A percentile compares a stretch with the other conserved stretches of the same genome.
Evolutionary conservation across 371 early-diverging fungal genomes (phyloP).

Genomic region (Zopfochytrium polystomum): DNA sequence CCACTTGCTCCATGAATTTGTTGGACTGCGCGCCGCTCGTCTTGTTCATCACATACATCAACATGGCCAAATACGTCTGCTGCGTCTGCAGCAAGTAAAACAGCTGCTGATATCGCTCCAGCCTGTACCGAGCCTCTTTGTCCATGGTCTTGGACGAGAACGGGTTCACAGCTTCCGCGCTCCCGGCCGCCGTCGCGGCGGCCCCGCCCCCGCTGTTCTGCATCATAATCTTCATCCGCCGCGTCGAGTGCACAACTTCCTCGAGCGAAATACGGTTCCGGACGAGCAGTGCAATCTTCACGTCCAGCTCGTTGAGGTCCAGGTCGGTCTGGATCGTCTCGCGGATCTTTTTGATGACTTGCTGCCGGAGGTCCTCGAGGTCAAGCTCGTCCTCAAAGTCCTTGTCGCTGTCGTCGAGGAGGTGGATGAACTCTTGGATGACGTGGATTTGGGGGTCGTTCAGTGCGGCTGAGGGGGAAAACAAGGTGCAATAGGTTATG

Average conservation of each 20-base stretch:
- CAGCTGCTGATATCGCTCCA: constrained; percentile 84
- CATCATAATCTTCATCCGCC: constrained; percentile 32
- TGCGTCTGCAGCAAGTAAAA: constrained; percentile 96
- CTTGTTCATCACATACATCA: constrained; percentile 79
- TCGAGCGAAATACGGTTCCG: constrained; percentile 94
- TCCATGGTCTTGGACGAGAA: constrained; percentile 64
- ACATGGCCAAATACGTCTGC: constrained; percentile 81
- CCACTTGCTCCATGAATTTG: constrained; percentile 82
- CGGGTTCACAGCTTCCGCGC: constrained; percentile 43
- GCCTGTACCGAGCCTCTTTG: constrained; percentile 71
- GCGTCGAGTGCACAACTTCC: constrained; percentile 73
- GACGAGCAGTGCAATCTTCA: constrained; percentile 94
- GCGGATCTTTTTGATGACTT: constrained; percentile 80
- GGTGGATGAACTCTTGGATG: constrained; percentile 81
- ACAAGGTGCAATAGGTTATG: not conserved
- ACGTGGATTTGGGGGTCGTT: constrained; percentile 74
- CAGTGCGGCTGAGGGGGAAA: constrained; percentile 53
- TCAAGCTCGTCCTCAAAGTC: constrained; percentile 91
- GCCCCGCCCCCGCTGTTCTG: constrained; percentile 7
- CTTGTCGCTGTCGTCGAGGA: constrained; percentile 84
- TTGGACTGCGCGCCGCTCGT: constrained; percentile 60
- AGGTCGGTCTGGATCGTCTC: constrained; percentile 84
- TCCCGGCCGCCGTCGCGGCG: constrained; percentile 13
- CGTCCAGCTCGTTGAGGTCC: constrained; percentile 84
- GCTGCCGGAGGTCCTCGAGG: constrained; percentile 80